These are phyloP conservation scores for Pinus tabuliformis DNA, from an alignment of 75 land plant genomes.

Conservation along the genomic window DNA sequence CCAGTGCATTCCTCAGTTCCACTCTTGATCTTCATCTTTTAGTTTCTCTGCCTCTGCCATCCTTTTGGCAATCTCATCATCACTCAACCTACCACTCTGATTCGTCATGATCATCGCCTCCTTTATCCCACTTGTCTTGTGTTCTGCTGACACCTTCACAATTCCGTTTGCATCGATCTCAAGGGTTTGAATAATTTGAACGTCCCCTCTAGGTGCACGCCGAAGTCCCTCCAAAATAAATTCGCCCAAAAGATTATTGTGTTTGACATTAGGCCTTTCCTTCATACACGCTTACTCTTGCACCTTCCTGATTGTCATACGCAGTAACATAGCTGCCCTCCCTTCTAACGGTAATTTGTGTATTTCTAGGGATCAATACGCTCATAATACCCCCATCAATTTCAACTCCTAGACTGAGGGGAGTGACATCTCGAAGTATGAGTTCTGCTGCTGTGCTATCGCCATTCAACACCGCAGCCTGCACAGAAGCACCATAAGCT, in stretches of 20 bases:
- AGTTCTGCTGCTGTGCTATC: constrained; percentile 12
- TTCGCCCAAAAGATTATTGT: constrained; percentile 30
- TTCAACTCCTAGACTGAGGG: constrained; percentile 24
- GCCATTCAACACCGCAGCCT: constrained; percentile 23
- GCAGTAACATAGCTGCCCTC: too few relatives aligned
- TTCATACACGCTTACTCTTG: constrained; percentile 14
- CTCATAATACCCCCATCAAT: constrained; percentile 25
- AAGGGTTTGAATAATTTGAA: too few relatives aligned
- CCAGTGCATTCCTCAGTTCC: too few relatives aligned
- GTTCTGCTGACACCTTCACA: too few relatives aligned
- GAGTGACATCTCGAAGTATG: constrained; percentile 21
- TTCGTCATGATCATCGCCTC: too few relatives aligned
- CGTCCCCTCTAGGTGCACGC: constrained; percentile 9
- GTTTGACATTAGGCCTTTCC: constrained; percentile 7
- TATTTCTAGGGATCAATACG: constrained; percentile 31
- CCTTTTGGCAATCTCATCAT: too few relatives aligned
- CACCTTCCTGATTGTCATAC: constrained; percentile 7
- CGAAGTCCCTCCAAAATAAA: constrained; percentile 23
- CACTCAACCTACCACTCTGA: too few relatives aligned
- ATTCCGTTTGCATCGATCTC: neutral
- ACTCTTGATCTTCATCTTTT: too few relatives aligned
- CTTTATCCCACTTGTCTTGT: too few relatives aligned
- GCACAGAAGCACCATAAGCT: constrained; percentile 27
- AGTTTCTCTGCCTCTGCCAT: too few relatives aligned
- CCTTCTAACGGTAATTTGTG: neutral